Evolutionary conservation across 2,329 filamentous ascomycete genomes (phyloP).

Genomic region (Lasiodiplodia citricola): DNA sequence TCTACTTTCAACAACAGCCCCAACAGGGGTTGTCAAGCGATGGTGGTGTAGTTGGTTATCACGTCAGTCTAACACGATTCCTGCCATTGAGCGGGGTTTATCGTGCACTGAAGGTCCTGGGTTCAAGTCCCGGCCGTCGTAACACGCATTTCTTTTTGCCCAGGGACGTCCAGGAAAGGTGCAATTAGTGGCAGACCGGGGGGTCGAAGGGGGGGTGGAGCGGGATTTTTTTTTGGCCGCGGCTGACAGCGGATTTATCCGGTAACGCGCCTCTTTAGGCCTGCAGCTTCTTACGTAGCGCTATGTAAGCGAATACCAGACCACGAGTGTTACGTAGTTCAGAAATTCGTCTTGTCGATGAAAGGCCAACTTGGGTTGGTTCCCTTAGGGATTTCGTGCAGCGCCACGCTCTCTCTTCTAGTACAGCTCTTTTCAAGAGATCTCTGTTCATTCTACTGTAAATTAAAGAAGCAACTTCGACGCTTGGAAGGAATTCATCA

Average conservation of each 20-base stretch:
- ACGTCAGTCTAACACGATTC: constrained; percentile 49
- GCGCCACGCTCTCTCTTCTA: no score
- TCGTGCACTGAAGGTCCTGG: constrained; percentile 27
- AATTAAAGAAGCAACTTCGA: no score
- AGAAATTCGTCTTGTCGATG: no score
- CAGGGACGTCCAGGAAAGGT: neutral
- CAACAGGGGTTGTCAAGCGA: neutral
- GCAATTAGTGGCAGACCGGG: no score
- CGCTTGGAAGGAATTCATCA: no score
- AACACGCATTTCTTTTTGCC: neutral
- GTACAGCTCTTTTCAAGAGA: no score
- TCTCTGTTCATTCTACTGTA: no score
- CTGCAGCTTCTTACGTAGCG: neutral
- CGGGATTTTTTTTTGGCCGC: neutral
- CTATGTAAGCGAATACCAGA: neutral
- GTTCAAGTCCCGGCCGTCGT: constrained; percentile 21
- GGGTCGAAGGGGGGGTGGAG: no score
- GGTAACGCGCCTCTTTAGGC: neutral
- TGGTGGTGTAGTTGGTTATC: constrained; percentile 52
- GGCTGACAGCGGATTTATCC: neutral
- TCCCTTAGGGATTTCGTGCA: no score
- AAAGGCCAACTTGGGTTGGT: no score
- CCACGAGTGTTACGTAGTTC: no score
- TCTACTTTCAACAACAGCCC: neutral
- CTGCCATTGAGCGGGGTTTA: neutral